Evolutionary conservation across 306 rosid genomes (phyloP), one percentile per base, ranked within the genome.

Genomic region (Vigna unguiculata): DNA sequence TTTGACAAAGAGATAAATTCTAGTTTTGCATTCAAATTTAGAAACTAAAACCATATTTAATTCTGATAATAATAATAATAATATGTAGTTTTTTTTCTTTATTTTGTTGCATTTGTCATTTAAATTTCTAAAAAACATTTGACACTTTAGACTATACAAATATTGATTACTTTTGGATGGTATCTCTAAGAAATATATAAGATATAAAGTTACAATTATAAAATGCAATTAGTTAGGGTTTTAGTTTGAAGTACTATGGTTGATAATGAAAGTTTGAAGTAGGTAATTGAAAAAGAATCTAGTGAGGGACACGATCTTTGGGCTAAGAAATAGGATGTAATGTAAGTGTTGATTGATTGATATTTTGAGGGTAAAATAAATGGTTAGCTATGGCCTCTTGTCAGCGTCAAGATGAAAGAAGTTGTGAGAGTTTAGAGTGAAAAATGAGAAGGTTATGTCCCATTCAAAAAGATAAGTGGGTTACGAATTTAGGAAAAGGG

Each of bases 321-420:
- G n/a, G n/a, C n/a, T 1, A 16, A 16, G 8, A 48, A 47, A 4
- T 47, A 47, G 19, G 6, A 4, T 5, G 2, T 6, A n/a, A 4
- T 5, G 2, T 6, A n/a, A 5, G 21, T 49, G 11, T 49, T 48
- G 11, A 43, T 51, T 52, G 13, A 13, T 4, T 7, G 58, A 19
- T 8, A 16, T 5, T n/a, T 5, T 17, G 1, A 7, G 10, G 6
- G 24, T n/a, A 17, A 51, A 51, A 53, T 11, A 19, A 53, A 21
- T 19, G 60, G 21, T 15, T 30, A 59, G 66, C 45, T 30, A 60
- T 3, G 17, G 2, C 7, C 22, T 60, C 7, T 5, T 16, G 61
- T 41, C 49, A 59, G 32, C 24, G 28, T 72, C 66, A 79, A 62
- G 72, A 47, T 46, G 4, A 34, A 62, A 62, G 47, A 60, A 8